Evolutionary conservation across 495 filamentous ascomycete genomes (phyloP), one percentile per base, ranked within the genome.

Genomic region (Aspergillus diversus): DNA sequence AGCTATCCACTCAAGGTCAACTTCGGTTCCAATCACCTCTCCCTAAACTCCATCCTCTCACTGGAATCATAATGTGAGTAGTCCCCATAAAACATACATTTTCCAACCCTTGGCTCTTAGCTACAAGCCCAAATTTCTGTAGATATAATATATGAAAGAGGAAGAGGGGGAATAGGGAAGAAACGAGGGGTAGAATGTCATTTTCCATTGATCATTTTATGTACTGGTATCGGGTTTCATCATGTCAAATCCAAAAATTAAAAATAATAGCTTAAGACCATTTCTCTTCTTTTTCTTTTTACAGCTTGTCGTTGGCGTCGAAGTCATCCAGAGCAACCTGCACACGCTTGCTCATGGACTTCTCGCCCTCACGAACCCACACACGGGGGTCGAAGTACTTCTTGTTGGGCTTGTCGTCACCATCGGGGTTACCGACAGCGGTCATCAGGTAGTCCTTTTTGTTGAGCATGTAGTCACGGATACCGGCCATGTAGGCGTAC

Each of bases 361-460:
- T 95, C 86, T 98, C 94, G 70, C 94, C 94, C 82, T 96, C 92
- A 63, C 94, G 90, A 51, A 98, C 89, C 80, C 83, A 83, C 48
- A 83, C 78, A 61, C 83, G 77, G 62, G 88, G 89, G 70, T 97
- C 94, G 79, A 95, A 98, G 87, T 85, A 94, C 85, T 97, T 97
- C 90, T 99, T 99, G 86, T 99, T 98, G 68, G 95, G 95, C 88
- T 97, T 97, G 82, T 94, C 90, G 31, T 85, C 83, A 57, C 94
- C 96, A 31, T 98, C 93, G 53, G 96, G 95, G 85, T 98, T 98
- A 70, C 96, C 95, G 69, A 98, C 90, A 66, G 89, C 86, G 35
- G 82, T 82, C 80, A 83, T 79, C 66, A 99, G 74, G 83, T 97
- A 98, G 64, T 98, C 93, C 85, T 97, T 93, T 84, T 98, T 98